Conservation (phyloP, 441 rosid genomes). For the Viola pubescens region DNA sequence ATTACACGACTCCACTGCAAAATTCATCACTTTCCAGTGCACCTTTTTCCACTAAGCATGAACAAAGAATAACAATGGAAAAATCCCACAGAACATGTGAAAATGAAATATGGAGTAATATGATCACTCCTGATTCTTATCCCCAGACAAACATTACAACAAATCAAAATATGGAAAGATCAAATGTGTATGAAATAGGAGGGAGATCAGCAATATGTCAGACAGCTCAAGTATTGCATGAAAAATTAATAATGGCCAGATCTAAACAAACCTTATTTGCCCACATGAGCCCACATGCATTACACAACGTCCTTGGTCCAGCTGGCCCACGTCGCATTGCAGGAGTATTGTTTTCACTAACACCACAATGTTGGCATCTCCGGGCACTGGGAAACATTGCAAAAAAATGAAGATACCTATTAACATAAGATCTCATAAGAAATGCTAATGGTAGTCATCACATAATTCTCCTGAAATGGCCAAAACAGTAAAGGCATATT, state of each 20-base stretch:
- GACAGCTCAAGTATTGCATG: neutral
- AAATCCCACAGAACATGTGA: neutral
- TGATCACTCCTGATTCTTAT: neutral
- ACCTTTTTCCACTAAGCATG: neutral
- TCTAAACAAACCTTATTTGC: conserved; percentile 52
- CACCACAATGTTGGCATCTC: conserved; percentile 68
- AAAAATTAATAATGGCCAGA: neutral
- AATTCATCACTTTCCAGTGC: too few species aligned
- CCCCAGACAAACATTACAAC: neutral
- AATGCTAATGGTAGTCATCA: too few species aligned
- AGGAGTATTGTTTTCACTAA: conserved; percentile 58
- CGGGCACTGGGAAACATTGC: conserved; percentile 32
- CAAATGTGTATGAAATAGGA: neutral
- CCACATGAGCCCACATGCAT: conserved; percentile 87
- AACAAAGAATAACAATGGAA: neutral
- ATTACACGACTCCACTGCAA: too few species aligned
- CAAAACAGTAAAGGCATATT: conserved; percentile 5
- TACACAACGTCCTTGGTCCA: conserved; percentile 76
- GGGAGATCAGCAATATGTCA: neutral
- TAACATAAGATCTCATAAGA: conserved; percentile 5
- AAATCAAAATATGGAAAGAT: neutral
- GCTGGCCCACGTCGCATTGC: conserved; percentile 88
- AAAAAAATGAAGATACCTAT: conserved; percentile 1
- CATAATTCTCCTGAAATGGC: conserved; percentile 12
- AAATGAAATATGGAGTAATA: neutral